These are phyloP conservation scores for Urostyla sp. DNA, from an alignment of 73 alveolate species.

Conservation along the genomic window DNA sequence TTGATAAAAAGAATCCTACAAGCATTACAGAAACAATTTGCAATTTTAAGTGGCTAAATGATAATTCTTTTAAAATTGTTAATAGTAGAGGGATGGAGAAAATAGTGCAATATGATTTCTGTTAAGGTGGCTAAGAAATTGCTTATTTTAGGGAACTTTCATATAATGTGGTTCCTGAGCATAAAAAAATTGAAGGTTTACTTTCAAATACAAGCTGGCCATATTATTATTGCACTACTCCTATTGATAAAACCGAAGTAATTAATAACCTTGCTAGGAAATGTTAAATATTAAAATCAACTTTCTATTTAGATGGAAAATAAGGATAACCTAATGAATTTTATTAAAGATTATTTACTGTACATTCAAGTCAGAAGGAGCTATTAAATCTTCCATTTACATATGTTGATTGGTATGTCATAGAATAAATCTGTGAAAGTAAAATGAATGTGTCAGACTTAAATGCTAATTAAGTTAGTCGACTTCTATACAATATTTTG, in stretches of 20 bases:
- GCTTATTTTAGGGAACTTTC: slow-evolving; percentile 12
- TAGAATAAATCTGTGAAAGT: slow-evolving; percentile 31
- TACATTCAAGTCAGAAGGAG: background rate
- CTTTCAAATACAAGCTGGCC: too few relatives aligned
- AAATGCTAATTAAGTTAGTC: background rate
- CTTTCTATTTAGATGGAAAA: background rate
- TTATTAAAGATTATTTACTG: background rate
- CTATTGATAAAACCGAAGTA: too few relatives aligned
- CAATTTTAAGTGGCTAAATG: slow-evolving; percentile 4
- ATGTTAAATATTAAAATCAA: background rate
- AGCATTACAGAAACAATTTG: background rate
- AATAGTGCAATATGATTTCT: background rate
- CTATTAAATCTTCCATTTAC: slow-evolving; percentile 5
- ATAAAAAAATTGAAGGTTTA: too few relatives aligned
- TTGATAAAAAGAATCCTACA: background rate
- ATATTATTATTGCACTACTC: too few relatives aligned
- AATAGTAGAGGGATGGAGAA: slow-evolving; percentile 30
- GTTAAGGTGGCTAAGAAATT: background rate
- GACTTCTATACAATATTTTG: slow-evolving; percentile 32
- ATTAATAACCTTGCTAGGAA: too few relatives aligned
- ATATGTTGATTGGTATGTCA: slow-evolving; percentile 43
- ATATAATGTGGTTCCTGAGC: too few relatives aligned
- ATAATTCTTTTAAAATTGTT: background rate
- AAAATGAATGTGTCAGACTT: background rate
- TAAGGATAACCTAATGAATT: background rate